phyloP scores from a whole-genome alignment of 768 basidiomycete species.

The Tylopilus subfusipes region DNA sequence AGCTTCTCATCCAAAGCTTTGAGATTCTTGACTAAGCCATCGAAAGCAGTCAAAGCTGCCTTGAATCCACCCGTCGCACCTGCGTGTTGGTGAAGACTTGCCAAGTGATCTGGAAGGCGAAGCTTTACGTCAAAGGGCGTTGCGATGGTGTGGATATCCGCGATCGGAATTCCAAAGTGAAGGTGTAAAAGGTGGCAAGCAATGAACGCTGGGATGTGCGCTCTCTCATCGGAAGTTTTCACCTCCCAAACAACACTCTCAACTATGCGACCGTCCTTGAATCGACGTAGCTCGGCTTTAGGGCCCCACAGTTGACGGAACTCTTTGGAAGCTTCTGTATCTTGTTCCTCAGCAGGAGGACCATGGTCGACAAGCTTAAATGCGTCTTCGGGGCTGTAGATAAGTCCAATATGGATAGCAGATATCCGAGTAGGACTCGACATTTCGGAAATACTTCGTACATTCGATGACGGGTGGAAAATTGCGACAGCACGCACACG shows the following conservation, averaged over 20 bases:
- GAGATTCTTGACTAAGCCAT: conserved; percentile 68
- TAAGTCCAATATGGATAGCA: conserved; percentile 65
- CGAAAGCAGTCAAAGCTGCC: conserved; percentile 73
- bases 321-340: conserved; percentile 44
- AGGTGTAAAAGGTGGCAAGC: conserved; percentile 67
- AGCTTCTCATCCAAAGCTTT: conserved; percentile 69
- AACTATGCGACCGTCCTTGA: conserved; percentile 90
- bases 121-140: conserved; percentile 54
- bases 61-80: conserved; percentile 59
- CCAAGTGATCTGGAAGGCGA: conserved; percentile 54
- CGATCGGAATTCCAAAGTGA: conserved; percentile 66
- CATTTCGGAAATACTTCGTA: conserved; percentile 49
- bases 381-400: conserved; percentile 69
- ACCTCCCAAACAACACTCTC: conserved; percentile 99
- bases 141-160: conserved; percentile 58
- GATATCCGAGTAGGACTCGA: conserved; percentile 49
- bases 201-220: conserved; percentile 71
- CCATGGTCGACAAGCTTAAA: conserved; percentile 91
- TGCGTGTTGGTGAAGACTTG: conserved; percentile 33
- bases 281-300: conserved; percentile 88
- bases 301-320: conserved; percentile 90
- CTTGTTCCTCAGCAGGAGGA: conserved; percentile 65
- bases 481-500: conserved; percentile 65
- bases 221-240: conserved; percentile 72
- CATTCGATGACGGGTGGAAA: conserved; percentile 47